A percentile compares a stretch with the other conserved stretches of the same genome.
These are phyloP conservation scores for Solanum infundibuliforme DNA, from an alignment of 257 asterid genomes.

Conservation along the genomic window DNA sequence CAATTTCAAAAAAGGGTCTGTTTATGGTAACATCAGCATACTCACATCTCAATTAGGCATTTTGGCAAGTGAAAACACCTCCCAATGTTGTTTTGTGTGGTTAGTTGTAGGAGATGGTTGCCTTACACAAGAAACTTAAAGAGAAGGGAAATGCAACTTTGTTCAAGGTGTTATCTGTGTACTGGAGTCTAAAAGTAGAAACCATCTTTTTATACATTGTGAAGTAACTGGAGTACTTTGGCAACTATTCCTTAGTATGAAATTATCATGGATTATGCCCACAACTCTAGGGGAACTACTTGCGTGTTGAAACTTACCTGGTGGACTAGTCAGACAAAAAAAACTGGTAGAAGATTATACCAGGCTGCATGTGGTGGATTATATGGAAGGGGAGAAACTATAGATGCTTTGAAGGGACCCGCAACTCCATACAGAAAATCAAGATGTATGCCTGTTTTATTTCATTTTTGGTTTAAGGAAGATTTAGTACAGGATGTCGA, in stretches of 20 bases:
- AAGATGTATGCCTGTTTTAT: background rate
- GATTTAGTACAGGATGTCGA: background rate
- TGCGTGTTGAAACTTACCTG: background rate
- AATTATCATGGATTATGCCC: background rate
- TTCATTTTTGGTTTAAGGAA: background rate
- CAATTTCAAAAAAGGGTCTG: background rate
- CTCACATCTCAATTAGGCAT: background rate
- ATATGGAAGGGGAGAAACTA: background rate
- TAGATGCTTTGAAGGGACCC: background rate
- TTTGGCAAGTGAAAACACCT: background rate
- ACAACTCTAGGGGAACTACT: background rate
- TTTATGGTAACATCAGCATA: background rate
- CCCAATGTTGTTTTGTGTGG: background rate
- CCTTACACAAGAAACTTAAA: background rate
- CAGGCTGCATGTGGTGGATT: background rate
- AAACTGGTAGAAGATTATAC: background rate
- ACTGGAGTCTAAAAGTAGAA: background rate
- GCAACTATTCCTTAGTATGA: background rate
- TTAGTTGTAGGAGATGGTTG: background rate
- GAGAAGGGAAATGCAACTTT: background rate
- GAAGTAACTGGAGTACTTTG: background rate
- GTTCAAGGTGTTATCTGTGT: background rate
- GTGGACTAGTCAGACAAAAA: background rate
- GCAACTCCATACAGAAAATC: background rate
- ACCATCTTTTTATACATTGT: background rate